These are phyloP conservation scores for Apodospora peruviana DNA, from an alignment of 495 filamentous ascomycete genomes.

Conservation along the genomic window DNA sequence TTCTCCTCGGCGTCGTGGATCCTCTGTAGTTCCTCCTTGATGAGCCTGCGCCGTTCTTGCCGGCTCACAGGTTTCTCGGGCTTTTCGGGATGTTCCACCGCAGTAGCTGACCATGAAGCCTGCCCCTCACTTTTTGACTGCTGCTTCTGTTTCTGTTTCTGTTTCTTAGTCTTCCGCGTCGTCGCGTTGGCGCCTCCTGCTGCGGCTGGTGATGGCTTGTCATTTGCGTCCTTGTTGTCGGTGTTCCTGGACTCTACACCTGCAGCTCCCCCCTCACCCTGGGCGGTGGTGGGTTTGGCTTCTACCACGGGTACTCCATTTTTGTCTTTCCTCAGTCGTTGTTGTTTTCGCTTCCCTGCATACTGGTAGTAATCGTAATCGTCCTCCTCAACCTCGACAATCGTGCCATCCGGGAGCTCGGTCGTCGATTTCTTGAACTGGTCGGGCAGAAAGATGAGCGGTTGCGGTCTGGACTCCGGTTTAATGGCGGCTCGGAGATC, in stretches of 20 bases:
- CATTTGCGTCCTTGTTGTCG: no score
- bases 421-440: slow-evolving; percentile 27
- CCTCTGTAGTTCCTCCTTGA: slow-evolving; percentile 46
- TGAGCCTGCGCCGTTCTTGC: slow-evolving; percentile 42
- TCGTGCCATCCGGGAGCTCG: slow-evolving; percentile 31
- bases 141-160: neutral
- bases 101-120: slow-evolving; percentile 6
- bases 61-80: slow-evolving; percentile 32
- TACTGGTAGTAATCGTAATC: neutral
- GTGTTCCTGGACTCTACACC: no score
- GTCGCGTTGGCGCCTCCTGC: neutral
- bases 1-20: slow-evolving; percentile 29
- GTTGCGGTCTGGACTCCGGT: slow-evolving; percentile 28
- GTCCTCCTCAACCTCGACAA: slow-evolving; percentile 23
- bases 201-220: no score
- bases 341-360: neutral
- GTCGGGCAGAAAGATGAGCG: slow-evolving; percentile 39
- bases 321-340: neutral
- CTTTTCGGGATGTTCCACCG: slow-evolving; percentile 9
- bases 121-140: slow-evolving; percentile 5
- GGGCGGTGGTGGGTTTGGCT: slow-evolving; percentile 20
- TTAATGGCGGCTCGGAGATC: slow-evolving; percentile 46
- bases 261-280: no score
- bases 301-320: slow-evolving; percentile 19
- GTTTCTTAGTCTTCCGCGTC: neutral